Base-by-base conservation (phyloP, 2,329 filamentous ascomycete genomes). In the Blumeria graminis region DNA sequence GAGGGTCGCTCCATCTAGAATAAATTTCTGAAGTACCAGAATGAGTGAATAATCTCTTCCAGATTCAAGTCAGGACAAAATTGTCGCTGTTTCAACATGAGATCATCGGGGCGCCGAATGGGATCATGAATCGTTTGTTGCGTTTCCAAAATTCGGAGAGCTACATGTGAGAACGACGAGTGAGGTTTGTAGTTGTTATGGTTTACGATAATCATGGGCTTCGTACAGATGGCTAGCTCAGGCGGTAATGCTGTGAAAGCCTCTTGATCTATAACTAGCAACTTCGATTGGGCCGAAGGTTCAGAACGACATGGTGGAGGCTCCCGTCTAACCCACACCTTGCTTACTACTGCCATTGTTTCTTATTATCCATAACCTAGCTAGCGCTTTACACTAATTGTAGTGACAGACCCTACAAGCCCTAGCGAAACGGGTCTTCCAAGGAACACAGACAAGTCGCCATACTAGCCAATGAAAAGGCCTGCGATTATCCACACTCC, bases 1-100 rank as follows among this genome's bases (percentile, higher is more conserved):
- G 61, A 61, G 50, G 63, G 63, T 33, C 65, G 60, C 39, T 67
- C 65, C 66, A 67, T 67, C 39, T 43, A 43, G 14, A 9, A 13
- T 13, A 13, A 43, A 13, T 43, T 16, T 43, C 38, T 11, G 11
- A n/a, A n/a, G 39, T 4, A 16, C 18, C 39, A 43, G 39, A 16
- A n/a, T n/a, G 14, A 13, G 39, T n/a, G 5, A 16, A n/a, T 9
- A n/a, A 6, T n/a, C 14, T 9, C 18, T 13, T 43, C 18, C 18
- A 9, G 18, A 43, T 43, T 16, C 39, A 16, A n/a, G 13, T 14
- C 14, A n/a, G 10, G 39, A 43, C 39, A 43, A 10, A 5, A 16
- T 13, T 43, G 39, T 16, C 18, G 18, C 39, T 43, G 39, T 43
- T 43, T 43, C 39, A 43, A 43, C 39, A 14, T 13, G 14, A n/a